Base-by-base conservation (phyloP, 2,329 filamentous ascomycete species). In the Colletotrichum noveboracense region DNA sequence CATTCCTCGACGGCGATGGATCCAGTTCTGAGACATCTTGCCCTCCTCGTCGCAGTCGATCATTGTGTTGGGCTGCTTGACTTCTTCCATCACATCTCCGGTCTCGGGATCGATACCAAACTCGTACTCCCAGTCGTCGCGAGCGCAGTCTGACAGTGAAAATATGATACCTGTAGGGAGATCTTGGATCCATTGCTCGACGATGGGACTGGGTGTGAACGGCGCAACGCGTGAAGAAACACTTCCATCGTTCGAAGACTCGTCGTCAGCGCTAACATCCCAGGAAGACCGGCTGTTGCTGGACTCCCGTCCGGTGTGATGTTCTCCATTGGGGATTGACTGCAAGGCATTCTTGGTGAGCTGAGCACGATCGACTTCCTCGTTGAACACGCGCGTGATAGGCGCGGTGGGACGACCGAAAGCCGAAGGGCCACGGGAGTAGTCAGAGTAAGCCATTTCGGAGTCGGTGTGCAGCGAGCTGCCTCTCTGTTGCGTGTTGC, bases 41-140 rank as follows among this genome's bases (percentile, higher is more conserved):
- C 28, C 21, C 36, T 78, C 77, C 26, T 79, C 77, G 56, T 68
- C 26, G 1, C 66, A 28, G 32, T 78, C 65, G 6, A 75, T 77
- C 5, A 81, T 66, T 3, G 84, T 84, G 0, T 80, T 76, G 1
- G 85, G 83, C 13, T 86, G 81, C 1, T 79, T 38, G 2, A 87
- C 52, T 0, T 84, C 83, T 0, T 78, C 56, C 18, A 87, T 36
- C 6, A 88, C 77, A 6, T 69, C 10, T 5, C 87, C 87, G 0
- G 80, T 85, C 2, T 60, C 24, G 0, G 87, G 80, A 65, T 89
- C 78, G 4, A 89, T 79, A 21, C 87, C 87, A 26, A 24, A 52
- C 9, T 69, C 43, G 18, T 52, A 52, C 43, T 69, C 67, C 55
- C 60, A 34, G 58, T 34, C 30, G 18, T 62, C n/a, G 16, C 28